Base-by-base conservation (phyloP, 306 rosid species). In the Casuarina glauca region DNA sequence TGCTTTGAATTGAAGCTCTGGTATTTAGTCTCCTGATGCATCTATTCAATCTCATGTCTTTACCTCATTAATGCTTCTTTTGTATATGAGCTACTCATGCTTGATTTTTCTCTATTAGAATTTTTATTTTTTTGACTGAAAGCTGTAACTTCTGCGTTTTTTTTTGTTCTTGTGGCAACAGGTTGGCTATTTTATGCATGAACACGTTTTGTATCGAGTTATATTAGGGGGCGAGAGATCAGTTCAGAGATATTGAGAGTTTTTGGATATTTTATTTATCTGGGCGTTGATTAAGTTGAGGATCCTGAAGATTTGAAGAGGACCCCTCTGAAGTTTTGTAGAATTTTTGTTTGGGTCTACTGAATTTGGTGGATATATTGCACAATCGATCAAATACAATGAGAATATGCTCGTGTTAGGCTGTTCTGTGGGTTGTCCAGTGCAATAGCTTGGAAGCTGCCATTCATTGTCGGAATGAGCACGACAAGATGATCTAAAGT, bases 401-500 rank as follows among this genome's bases (percentile, higher is more conserved):
- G 84, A 48, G 76, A 83, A 54, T 70, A 39, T 81, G 72, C 66
- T 76, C 73, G 61, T 64, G 46, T 68, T 75, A 67, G 55, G 71
- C 26, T 82, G 82, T 74, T 13, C 8, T 53, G 44, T 48, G 60
- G 79, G 75, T 66, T 68, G 67, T 70, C 58, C 50, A 35, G 13
- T 68, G 72, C 60, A 82, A 74, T 60, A 77, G 57, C 52, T 74
- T 64, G 70, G 61, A 61, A 62, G 76, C 69, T 64, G 51, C 51
- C 48, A 55, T 82, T 74, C 39, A 83, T 63, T 75, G 76, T 79
- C 69, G 80, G 66, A 61, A 66, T 75, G 87, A 75, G 81, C 68
- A 53, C 74, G 67, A 35, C 71, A 70, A 64, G 81, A 90, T 86
- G 91, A 89, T 78, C 44, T 75, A 74, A 26, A 84, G 84, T 67